phyloP scores from a whole-genome alignment of 164 flowering plant species.

The Taxillus chinensis region DNA sequence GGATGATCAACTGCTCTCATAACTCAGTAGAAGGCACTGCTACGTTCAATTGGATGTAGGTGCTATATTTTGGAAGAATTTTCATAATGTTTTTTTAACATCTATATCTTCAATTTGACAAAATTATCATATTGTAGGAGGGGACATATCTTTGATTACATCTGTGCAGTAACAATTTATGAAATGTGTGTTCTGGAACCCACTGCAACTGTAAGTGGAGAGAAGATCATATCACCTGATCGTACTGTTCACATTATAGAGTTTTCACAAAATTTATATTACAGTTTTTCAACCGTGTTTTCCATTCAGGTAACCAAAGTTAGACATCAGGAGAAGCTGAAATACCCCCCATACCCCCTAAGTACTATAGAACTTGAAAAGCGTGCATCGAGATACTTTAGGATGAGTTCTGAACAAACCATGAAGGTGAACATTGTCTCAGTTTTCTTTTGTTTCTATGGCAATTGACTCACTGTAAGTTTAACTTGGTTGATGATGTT shows the following conservation, averaged over 20 bases:
- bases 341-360: conserved; percentile 87
- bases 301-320: conserved; percentile 60
- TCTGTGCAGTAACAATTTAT: conserved; percentile 68
- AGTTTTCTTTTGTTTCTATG: too few relatives aligned
- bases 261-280: not conserved
- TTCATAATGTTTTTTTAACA: not conserved
- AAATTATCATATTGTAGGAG: conserved; percentile 44
- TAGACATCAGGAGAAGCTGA: conserved; percentile 62
- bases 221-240: not conserved
- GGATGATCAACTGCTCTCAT: conserved; percentile 89
- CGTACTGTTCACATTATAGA: not conserved
- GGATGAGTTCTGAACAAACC: conserved; percentile 92
- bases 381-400: conserved; percentile 89
- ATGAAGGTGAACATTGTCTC: conserved; percentile 59
- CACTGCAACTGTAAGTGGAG: conserved; percentile 70
- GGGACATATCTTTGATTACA: conserved; percentile 84
- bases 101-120: not conserved
- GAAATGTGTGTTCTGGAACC: conserved; percentile 93
- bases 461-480: too few relatives aligned
- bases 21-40: conserved; percentile 68
- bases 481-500: too few relatives aligned
- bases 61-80: not conserved
- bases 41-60: conserved; percentile 81
- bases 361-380: conserved; percentile 95
- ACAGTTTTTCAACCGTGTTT: not conserved